Conservation (phyloP, 1,139 yeast species). For the Hyphopichia burtonii region DNA sequence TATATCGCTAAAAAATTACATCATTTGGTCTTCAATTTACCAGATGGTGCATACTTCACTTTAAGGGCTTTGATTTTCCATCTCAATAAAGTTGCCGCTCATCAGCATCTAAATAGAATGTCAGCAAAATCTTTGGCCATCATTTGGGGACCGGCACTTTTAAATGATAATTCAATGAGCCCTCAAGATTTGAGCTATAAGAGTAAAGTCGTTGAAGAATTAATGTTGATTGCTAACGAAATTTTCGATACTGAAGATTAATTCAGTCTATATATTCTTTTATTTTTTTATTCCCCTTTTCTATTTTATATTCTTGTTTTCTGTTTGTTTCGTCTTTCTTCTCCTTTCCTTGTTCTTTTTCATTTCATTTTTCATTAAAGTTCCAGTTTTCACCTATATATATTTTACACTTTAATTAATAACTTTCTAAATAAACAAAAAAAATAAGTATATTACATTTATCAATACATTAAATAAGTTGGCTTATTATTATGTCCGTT, state of each 20-base stretch:
- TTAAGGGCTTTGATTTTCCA: constrained; percentile 82
- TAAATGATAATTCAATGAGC: constrained; percentile 61
- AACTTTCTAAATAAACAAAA: no score
- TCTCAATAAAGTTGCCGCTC: constrained; percentile 67
- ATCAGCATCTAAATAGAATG: constrained; percentile 74
- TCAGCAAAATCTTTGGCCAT: constrained; percentile 73
- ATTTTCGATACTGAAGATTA: constrained; percentile 73
- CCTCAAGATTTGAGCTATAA: constrained; percentile 81
- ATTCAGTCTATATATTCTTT: not conserved
- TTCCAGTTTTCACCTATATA: no score
- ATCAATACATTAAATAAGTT: constrained; percentile 4
- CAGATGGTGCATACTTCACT: constrained; percentile 94
- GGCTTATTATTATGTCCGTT: not conserved
- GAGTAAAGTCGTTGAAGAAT: constrained; percentile 79
- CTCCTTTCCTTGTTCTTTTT: no score
- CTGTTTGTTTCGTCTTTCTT: not conserved
- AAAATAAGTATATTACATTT: not conserved
- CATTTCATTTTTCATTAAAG: no score
- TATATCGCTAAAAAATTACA: constrained; percentile 74
- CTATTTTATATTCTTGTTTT: not conserved
- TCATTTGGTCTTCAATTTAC: constrained; percentile 81
- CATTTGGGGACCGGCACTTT: constrained; percentile 92
- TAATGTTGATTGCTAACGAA: constrained; percentile 79
- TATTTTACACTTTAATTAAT: no score
- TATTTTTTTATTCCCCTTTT: not conserved